A percentile compares a stretch with the other conserved stretches of the same genome.
These are phyloP conservation scores for Fraxinus quadrangulata DNA, from an alignment of 257 asterid species.

Conservation along the genomic window DNA sequence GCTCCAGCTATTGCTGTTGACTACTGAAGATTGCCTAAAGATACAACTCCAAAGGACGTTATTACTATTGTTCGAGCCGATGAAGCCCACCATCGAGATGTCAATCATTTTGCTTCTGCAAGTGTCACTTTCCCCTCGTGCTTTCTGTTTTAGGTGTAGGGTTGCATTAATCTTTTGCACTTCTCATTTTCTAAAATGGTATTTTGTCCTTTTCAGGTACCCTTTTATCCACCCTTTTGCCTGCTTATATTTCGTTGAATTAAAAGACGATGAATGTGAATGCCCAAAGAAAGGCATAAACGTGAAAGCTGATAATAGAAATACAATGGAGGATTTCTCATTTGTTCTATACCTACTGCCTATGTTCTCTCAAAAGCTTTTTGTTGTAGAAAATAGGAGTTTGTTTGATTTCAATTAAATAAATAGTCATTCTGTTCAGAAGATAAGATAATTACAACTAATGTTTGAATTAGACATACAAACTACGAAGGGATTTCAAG, in stretches of 20 bases:
- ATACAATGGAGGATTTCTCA: background rate
- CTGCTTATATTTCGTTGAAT: background rate
- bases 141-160: background rate
- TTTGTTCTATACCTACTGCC: too few species aligned
- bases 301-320: background rate
- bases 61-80: slow-evolving; percentile 83
- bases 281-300: background rate
- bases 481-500: too few species aligned
- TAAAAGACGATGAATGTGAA: background rate
- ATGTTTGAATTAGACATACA: too few species aligned
- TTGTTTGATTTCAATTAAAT: too few species aligned
- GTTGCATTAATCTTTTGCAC: background rate
- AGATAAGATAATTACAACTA: too few species aligned
- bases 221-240: background rate
- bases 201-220: background rate
- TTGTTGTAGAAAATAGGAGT: too few species aligned
- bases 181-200: background rate
- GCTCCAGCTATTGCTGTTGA: slow-evolving; percentile 94
- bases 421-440: too few species aligned
- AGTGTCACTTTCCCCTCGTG: slow-evolving; percentile 29
- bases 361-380: too few species aligned
- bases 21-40: slow-evolving; percentile 83
- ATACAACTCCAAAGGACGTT: slow-evolving; percentile 76
- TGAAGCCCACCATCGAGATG: slow-evolving; percentile 97
- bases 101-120: slow-evolving; percentile 95